phyloP scores from a whole-genome alignment of 345 rosid genomes.

The Sapria himalayana region DNA sequence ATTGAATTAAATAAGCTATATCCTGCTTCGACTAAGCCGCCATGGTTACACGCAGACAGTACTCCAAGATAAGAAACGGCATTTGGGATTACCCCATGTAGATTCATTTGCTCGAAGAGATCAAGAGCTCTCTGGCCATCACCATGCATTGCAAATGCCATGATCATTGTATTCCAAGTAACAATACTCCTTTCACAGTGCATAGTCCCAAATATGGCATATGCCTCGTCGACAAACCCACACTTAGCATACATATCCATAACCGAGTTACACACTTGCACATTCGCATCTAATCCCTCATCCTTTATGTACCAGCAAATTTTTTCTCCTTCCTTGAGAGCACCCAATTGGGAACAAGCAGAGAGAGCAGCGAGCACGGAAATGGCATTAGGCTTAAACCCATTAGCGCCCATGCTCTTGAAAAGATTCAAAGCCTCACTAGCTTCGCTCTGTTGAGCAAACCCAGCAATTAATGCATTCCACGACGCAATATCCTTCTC shows the following conservation, averaged over 20 bases:
- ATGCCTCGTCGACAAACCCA: conserved; percentile 54
- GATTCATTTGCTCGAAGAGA: conserved; percentile 32
- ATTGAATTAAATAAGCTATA: conserved; percentile 31
- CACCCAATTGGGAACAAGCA: conserved; percentile 70
- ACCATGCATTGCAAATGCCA: conserved; percentile 72
- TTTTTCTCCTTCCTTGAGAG: conserved; percentile 37
- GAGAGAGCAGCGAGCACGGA: conserved; percentile 61
- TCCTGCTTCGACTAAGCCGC: conserved; percentile 66
- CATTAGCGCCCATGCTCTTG: conserved; percentile 28
- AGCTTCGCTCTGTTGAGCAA: conserved; percentile 42
- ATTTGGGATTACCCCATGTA: conserved; percentile 29
- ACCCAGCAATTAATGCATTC: conserved; percentile 69
- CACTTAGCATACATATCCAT: conserved; percentile 80
- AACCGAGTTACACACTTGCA: conserved; percentile 45
- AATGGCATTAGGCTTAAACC: conserved; percentile 36
- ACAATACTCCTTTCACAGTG: conserved; percentile 26
- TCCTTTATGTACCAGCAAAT: conserved; percentile 24
- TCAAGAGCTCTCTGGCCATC: conserved; percentile 39
- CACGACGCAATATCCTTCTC: conserved; percentile 54
- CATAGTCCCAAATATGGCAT: conserved; percentile 29
- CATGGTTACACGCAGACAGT: conserved; percentile 61
- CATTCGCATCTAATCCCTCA: conserved; percentile 31
- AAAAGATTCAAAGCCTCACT: conserved; percentile 45
- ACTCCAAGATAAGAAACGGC: conserved; percentile 45
- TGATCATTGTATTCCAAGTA: conserved; percentile 85